Evolutionary conservation across 805 yeast species (phyloP).

Genomic region (Brettanomyces naardenensis): DNA sequence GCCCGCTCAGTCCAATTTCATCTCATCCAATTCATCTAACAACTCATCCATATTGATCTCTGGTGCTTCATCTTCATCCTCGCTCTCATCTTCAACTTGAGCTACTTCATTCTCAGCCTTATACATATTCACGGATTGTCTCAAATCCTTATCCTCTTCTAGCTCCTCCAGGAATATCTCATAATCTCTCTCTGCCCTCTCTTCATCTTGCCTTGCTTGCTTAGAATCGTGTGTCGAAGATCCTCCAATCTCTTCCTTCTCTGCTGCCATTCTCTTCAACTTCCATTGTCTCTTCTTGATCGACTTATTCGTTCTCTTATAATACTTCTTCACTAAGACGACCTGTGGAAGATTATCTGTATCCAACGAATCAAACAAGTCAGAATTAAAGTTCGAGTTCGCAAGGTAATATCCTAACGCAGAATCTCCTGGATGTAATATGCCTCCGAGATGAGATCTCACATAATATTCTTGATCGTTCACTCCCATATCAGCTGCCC

Average conservation of each 20-base stretch:
- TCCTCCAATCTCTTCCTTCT: constrained; percentile 83
- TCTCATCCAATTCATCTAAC: constrained; percentile 88
- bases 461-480: constrained; percentile 79
- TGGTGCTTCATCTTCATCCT: constrained; percentile 78
- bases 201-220: constrained; percentile 81
- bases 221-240: constrained; percentile 43
- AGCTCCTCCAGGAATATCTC: constrained; percentile 93
- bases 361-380: constrained; percentile 67
- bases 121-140: constrained; percentile 85
- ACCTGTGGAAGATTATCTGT: constrained; percentile 72
- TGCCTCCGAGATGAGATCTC: constrained; percentile 88
- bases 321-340: constrained; percentile 79
- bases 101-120: constrained; percentile 36
- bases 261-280: constrained; percentile 95
- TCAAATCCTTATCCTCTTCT: constrained; percentile 93
- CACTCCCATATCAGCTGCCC: constrained; percentile 79
- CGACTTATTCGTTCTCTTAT: constrained; percentile 70
- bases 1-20: constrained; percentile 48
- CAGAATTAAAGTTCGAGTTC: constrained; percentile 84
- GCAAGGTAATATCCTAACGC: constrained; percentile 84
- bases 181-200: constrained; percentile 89
- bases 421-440: constrained; percentile 94
- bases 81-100: constrained; percentile 29
- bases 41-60: constrained; percentile 85
- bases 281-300: constrained; percentile 80